A percentile compares a stretch with the other conserved stretches of the same genome.
These are phyloP conservation scores for Pelargonium fulgidum DNA, from an alignment of 441 rosid species.

Conservation along the genomic window DNA sequence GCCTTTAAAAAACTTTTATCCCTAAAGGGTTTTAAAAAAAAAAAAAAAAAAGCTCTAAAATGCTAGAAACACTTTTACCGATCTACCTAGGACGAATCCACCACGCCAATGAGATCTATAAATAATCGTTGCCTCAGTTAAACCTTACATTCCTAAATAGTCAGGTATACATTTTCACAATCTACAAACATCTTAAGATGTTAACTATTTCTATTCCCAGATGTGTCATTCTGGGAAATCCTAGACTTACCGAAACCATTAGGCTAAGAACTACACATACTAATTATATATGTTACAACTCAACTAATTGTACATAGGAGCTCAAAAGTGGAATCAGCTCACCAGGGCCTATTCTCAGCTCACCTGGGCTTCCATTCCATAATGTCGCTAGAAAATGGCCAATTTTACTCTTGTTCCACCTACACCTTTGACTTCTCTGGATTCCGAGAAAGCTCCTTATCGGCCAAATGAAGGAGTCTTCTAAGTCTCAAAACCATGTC, in stretches of 20 bases:
- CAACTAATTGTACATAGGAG: neutral
- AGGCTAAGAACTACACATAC: neutral
- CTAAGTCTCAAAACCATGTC: slow-evolving; percentile 95
- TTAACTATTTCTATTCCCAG: neutral
- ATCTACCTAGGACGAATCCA: neutral
- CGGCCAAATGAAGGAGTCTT: slow-evolving; percentile 97
- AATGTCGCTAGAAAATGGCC: neutral
- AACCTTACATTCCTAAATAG: neutral
- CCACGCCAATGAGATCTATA: neutral
- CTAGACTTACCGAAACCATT: neutral
- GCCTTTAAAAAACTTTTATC: neutral
- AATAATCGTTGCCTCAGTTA: neutral
- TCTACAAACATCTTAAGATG: neutral
- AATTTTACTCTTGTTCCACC: neutral
- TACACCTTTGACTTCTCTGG: slow-evolving; percentile 53
- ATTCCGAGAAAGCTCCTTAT: slow-evolving; percentile 64
- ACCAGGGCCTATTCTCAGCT: neutral
- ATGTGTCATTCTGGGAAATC: neutral
- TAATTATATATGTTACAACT: neutral
- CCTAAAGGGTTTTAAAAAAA: too few species aligned
- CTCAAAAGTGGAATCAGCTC: neutral
- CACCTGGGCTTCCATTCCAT: neutral
- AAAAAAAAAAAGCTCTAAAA: neutral
- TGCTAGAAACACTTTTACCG: neutral
- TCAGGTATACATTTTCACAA: neutral